A percentile compares a stretch with the other conserved stretches of the same genome.
These are phyloP conservation scores for Beauveria sp. DNA, from an alignment of 2,329 filamentous ascomycete genomes.

Conservation along the genomic window DNA sequence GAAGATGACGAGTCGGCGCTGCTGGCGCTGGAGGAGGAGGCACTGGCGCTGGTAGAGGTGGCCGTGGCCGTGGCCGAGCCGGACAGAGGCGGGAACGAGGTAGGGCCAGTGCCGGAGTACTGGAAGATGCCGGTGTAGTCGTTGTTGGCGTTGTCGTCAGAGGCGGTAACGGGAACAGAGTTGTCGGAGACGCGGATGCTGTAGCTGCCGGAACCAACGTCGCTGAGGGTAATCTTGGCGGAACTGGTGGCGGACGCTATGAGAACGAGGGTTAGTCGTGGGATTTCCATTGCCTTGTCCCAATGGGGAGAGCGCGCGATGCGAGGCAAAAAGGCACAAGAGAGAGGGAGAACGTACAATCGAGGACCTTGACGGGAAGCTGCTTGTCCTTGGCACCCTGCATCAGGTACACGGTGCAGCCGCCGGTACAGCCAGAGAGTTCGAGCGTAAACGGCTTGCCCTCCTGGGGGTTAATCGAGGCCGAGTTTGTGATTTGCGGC, in stretches of 20 bases:
- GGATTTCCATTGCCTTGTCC: too few relatives aligned
- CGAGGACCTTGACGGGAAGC: not conserved
- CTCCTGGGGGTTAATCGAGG: not conserved
- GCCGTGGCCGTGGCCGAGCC: not conserved
- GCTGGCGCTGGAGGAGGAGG: not conserved
- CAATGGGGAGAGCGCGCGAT: too few relatives aligned
- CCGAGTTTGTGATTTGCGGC: conserved; percentile 1
- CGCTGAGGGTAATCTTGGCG: not conserved
- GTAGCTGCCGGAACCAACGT: conserved; percentile 8
- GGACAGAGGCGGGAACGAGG: conserved; percentile 9
- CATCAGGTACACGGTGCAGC: conserved; percentile 8
- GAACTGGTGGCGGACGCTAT: not conserved
- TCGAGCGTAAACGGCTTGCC: conserved; percentile 5
- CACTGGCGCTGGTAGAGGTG: not conserved
- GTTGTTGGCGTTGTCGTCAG: not conserved
- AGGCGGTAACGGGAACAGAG: not conserved
- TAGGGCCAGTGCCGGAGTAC: conserved; percentile 10
- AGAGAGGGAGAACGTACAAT: not conserved
- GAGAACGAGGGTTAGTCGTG: not conserved
- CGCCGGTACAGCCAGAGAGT: not conserved
- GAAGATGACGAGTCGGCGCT: not conserved
- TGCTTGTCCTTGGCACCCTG: conserved; percentile 2
- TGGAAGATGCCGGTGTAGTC: conserved; percentile 1
- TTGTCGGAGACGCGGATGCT: conserved; percentile 8
- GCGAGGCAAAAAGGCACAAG: too few relatives aligned